Percentiles rank a stretch among this genome's conserved stretches.
Evolutionary conservation across 257 asterid genomes (phyloP).

Genomic region (Scutellaria baicalensis): DNA sequence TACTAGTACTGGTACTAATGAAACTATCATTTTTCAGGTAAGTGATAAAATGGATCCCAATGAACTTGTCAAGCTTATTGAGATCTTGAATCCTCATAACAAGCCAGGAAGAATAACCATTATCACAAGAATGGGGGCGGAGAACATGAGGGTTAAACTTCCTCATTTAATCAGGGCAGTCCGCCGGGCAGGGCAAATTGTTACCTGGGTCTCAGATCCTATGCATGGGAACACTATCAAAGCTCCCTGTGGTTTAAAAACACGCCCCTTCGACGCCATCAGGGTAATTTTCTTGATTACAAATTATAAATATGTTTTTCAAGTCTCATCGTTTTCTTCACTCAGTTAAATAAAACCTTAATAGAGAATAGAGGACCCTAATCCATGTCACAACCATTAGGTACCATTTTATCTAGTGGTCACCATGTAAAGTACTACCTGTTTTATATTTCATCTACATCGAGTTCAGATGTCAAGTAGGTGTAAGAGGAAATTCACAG

Average conservation of each 20-base stretch:
- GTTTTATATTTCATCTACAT: neutral
- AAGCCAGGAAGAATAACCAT: slow-evolving; percentile 75
- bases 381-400: neutral
- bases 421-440: neutral
- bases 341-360: neutral
- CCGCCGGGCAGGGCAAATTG: slow-evolving; percentile 71
- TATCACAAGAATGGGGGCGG: slow-evolving; percentile 88
- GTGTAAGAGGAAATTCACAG: neutral
- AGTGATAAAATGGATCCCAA: slow-evolving; percentile 81
- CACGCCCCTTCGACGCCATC: slow-evolving; percentile 79
- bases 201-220: slow-evolving; percentile 89
- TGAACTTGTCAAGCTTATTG: slow-evolving; percentile 69
- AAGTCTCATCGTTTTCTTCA: neutral
- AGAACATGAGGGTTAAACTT: slow-evolving; percentile 84
- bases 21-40: slow-evolving; percentile 29
- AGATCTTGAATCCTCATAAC: slow-evolving; percentile 65
- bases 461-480: neutral
- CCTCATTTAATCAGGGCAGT: slow-evolving; percentile 81
- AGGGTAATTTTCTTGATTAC: slow-evolving; percentile 39
- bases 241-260: slow-evolving; percentile 86
- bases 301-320: neutral
- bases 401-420: neutral
- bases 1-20: slow-evolving; percentile 8
- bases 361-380: neutral
- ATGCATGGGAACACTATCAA: slow-evolving; percentile 91